Conservation (phyloP, 768 basidiomycete genomes). For the Rhizopogon vesiculosus region DNA sequence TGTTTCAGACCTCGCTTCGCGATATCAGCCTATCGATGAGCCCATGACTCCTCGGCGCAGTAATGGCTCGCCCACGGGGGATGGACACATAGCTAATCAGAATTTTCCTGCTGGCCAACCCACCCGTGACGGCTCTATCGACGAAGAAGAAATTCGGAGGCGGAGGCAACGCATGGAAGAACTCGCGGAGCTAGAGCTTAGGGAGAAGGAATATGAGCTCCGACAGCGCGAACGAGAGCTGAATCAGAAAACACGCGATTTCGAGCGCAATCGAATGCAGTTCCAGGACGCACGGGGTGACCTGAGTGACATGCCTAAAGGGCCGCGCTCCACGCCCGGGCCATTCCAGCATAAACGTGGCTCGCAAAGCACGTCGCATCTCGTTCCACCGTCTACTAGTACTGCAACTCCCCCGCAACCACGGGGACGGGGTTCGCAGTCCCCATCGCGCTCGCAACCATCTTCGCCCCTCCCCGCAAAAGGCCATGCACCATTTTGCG, state of each 20-base stretch:
- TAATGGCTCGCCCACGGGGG: no score
- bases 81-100: conserved; percentile 11
- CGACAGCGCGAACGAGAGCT: conserved; percentile 52
- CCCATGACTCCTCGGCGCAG: conserved; percentile 35
- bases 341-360: conserved; percentile 23
- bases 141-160: conserved; percentile 23
- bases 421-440: conserved; percentile 21
- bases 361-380: conserved; percentile 24
- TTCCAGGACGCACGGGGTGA: conserved; percentile 31
- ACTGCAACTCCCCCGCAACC: conserved; percentile 1
- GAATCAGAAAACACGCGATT: conserved; percentile 45
- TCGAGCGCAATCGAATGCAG: conserved; percentile 51
- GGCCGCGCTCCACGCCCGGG: not conserved
- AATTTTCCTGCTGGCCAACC: conserved; percentile 17
- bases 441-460: conserved; percentile 22
- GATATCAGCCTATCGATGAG: conserved; percentile 47
- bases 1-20: conserved; percentile 58
- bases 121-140: conserved; percentile 6
- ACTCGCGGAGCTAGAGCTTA: conserved; percentile 45
- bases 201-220: conserved; percentile 52
- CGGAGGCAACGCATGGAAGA: conserved; percentile 45
- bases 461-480: conserved; percentile 20
- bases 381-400: conserved; percentile 14
- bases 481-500: conserved; percentile 60
- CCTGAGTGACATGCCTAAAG: conserved; percentile 10